Conservation (phyloP, 768 basidiomycete genomes). For the Agaricus blazei region DNA sequence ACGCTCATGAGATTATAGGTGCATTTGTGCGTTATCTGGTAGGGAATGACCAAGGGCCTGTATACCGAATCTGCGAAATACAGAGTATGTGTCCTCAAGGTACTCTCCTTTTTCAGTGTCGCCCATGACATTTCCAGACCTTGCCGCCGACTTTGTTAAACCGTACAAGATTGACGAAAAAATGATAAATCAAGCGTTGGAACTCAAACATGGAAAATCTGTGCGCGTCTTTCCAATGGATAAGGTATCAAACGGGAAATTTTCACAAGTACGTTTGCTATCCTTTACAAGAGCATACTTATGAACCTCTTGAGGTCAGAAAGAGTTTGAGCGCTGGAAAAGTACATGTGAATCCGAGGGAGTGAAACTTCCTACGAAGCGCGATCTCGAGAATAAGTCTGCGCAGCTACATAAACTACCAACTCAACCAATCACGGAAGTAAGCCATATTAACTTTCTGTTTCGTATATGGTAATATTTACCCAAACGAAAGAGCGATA, state of each 20-base stretch:
- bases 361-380: constrained; percentile 62
- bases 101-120: too few species aligned
- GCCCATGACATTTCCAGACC: constrained; percentile 27
- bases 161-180: constrained; percentile 70
- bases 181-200: constrained; percentile 58
- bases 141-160: constrained; percentile 48
- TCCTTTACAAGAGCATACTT: constrained; percentile 2
- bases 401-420: constrained; percentile 55
- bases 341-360: constrained; percentile 43
- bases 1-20: constrained; percentile 52
- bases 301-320: constrained; percentile 31
- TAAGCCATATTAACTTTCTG: constrained; percentile 25
- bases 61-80: constrained; percentile 84
- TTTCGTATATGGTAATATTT: constrained; percentile 7
- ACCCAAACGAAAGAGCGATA: constrained; percentile 56
- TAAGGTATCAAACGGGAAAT: constrained; percentile 73
- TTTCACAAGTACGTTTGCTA: constrained; percentile 48
- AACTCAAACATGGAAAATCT: constrained; percentile 75
- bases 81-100: constrained; percentile 44
- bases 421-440: constrained; percentile 75
- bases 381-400: constrained; percentile 59
- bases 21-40: constrained; percentile 85
- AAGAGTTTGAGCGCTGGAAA: constrained; percentile 65
- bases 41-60: constrained; percentile 51
- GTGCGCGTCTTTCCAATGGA: constrained; percentile 68